Base-by-base conservation (phyloP, 306 rosid genomes). In the Alnus rubra region DNA sequence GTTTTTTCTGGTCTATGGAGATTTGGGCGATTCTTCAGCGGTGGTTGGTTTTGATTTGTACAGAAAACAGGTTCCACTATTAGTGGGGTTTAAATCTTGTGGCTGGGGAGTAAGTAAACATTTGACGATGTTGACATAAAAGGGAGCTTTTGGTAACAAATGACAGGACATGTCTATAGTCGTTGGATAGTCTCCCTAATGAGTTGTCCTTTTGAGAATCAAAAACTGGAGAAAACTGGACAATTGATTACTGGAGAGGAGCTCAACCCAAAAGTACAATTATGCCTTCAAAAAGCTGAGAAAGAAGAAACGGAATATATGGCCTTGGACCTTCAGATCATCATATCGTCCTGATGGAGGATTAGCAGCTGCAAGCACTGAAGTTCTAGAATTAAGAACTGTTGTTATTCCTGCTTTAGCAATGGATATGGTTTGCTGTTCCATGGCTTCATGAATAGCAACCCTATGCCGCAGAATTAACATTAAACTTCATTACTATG, bases 331-430 rank as follows among this genome's bases (percentile, higher is more conserved):
- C 99, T 95, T 95, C 9, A 95, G 99, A 81, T 95, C 99, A 73
- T 95, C 99, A 82, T 95, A 95, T 58, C 99, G 99, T 80, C 99
- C 99, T 64, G 99, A 95, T 69, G 99, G 99, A 82, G 99, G 99
- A 78, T 95, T 95, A 78, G 99, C 99, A 88, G 99, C 98, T 68
- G 99, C 99, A 75, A 95, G 98, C 80, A 95, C 99, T 51, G 99
- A 95, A 78, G 99, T 93, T 81, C 99, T 91, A 59, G 99, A 95
- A 77, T 95, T 95, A 73, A 93, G 99, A 86, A 95, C 99, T 3
- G 99, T 95, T 50, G 99, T 95, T 84, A 95, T 95, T 84, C 99
- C 99, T 50, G 99, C 99, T 87, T 95, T 95, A 52, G 99, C 99
- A 77, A 95, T 95, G 78, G 99, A 94, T 84, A 94, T 94, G 42